These are phyloP conservation scores for Colletotrichum paranaense DNA, from an alignment of 2,329 filamentous ascomycete genomes.

Conservation along the genomic window DNA sequence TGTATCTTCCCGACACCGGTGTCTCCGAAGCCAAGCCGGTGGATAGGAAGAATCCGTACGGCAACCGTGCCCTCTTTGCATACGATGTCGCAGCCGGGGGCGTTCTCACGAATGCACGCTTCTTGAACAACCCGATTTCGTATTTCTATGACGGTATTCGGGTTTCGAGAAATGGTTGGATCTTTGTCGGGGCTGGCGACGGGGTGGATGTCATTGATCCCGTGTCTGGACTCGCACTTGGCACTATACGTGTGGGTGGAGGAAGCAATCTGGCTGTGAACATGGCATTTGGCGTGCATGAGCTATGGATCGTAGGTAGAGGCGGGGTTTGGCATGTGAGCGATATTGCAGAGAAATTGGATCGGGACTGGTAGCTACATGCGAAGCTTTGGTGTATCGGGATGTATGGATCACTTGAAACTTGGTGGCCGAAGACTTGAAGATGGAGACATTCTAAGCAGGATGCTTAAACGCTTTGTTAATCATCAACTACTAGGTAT, in stretches of 20 bases:
- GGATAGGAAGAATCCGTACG: neutral
- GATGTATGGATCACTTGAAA: neutral
- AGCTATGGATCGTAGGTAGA: constrained; percentile 10
- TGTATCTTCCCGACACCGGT: constrained; percentile 7
- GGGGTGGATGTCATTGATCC: neutral
- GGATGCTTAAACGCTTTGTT: neutral
- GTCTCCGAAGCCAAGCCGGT: constrained; percentile 15
- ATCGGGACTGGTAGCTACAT: neutral
- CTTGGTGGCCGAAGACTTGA: too few relatives aligned
- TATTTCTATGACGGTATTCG: constrained; percentile 20
- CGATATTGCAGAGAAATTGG: neutral
- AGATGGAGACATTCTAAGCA: too few relatives aligned
- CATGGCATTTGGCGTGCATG: neutral
- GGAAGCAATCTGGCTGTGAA: constrained; percentile 3
- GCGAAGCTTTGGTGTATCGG: neutral
- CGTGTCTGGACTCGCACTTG: neutral
- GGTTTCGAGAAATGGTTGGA: constrained; percentile 6
- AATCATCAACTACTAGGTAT: neutral
- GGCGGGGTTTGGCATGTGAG: constrained; percentile 17
- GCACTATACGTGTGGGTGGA: neutral
- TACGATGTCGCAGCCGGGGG: neutral
- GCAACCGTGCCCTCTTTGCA: constrained; percentile 6
- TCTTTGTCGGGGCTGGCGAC: constrained; percentile 5
- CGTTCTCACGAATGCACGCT: neutral
- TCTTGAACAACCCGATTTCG: constrained; percentile 4